phyloP scores from a whole-genome alignment of 2,329 filamentous ascomycete genomes.

The Monilinia aucupariae region DNA sequence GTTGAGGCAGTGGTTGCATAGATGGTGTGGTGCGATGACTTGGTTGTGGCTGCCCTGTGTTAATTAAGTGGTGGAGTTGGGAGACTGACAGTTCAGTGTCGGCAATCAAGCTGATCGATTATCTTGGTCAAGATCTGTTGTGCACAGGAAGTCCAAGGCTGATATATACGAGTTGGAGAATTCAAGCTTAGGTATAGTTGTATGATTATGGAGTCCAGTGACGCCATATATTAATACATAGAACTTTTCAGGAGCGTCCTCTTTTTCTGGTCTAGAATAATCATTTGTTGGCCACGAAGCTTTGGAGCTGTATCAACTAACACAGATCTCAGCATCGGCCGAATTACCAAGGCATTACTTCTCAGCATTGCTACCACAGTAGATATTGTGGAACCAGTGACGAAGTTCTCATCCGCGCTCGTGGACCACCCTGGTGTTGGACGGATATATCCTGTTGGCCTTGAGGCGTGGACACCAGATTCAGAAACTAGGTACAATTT shows the following conservation, averaged over 20 bases:
- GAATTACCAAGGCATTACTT: slow-evolving; percentile 76
- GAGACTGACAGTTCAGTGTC: background rate
- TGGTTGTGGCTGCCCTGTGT: background rate
- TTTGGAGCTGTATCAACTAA: background rate
- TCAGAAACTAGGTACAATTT: slow-evolving; percentile 59
- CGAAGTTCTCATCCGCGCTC: slow-evolving; percentile 68
- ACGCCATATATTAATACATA: too few relatives aligned
- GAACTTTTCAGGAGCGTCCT: background rate
- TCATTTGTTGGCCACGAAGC: background rate
- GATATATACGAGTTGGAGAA: too few relatives aligned
- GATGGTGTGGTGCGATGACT: background rate
- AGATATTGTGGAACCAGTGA: slow-evolving; percentile 80
- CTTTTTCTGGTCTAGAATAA: background rate
- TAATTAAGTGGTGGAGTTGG: background rate
- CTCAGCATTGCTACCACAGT: slow-evolving; percentile 62
- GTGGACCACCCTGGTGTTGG: slow-evolving; percentile 52
- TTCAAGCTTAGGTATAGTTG: too few relatives aligned
- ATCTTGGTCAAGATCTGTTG: too few relatives aligned
- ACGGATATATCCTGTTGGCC: slow-evolving; percentile 63
- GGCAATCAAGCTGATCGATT: too few relatives aligned
- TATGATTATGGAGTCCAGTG: too few relatives aligned
- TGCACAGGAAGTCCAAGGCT: too few relatives aligned
- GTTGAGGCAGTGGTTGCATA: background rate
- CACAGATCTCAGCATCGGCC: slow-evolving; percentile 59
- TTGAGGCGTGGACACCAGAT: slow-evolving; percentile 62